A percentile compares a stretch with the other conserved stretches of the same genome.
Conservation (phyloP, 768 basidiomycete genomes). For the Lactifluus subvellereus region DNA sequence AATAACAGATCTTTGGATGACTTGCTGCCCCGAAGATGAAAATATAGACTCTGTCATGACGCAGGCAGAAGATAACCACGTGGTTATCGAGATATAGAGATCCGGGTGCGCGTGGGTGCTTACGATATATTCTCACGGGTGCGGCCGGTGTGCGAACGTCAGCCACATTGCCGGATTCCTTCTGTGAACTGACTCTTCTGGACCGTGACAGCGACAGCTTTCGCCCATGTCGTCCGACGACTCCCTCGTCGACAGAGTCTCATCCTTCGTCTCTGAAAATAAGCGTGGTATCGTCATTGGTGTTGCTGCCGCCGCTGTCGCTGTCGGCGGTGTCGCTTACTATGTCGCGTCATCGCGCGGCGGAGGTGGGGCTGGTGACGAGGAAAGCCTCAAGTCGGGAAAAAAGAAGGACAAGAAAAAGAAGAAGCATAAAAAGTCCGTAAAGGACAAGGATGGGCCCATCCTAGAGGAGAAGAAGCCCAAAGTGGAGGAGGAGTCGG, state of each 20-base stretch:
- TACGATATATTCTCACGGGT: slow-evolving; percentile 9
- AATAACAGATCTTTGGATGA: slow-evolving; percentile 50
- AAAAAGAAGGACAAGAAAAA: slow-evolving; percentile 49
- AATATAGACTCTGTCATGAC: slow-evolving; percentile 34
- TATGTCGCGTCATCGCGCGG: slow-evolving; percentile 56
- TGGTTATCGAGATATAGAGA: slow-evolving; percentile 3
- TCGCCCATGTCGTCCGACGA: slow-evolving; percentile 31
- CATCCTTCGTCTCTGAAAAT: slow-evolving; percentile 68
- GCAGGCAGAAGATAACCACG: slow-evolving; percentile 5
- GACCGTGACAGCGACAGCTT: neutral
- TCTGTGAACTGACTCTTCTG: neutral
- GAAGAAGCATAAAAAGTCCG: slow-evolving; percentile 42
- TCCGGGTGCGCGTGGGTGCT: neutral
- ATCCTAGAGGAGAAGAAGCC: slow-evolving; percentile 72
- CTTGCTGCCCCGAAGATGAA: slow-evolving; percentile 56
- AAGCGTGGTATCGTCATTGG: slow-evolving; percentile 70
- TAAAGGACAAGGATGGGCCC: slow-evolving; percentile 61
- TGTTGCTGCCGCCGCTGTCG: slow-evolving; percentile 63
- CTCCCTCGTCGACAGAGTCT: slow-evolving; percentile 54
- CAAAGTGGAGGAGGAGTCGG: slow-evolving; percentile 31
- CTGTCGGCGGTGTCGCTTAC: slow-evolving; percentile 71
- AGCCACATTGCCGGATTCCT: neutral
- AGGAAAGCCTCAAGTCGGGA: slow-evolving; percentile 28
- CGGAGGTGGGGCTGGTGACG: slow-evolving; percentile 26
- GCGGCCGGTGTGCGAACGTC: neutral